Evolutionary conservation across 2,329 filamentous ascomycete species (phyloP).

Genomic region (Daldinia sp.): DNA sequence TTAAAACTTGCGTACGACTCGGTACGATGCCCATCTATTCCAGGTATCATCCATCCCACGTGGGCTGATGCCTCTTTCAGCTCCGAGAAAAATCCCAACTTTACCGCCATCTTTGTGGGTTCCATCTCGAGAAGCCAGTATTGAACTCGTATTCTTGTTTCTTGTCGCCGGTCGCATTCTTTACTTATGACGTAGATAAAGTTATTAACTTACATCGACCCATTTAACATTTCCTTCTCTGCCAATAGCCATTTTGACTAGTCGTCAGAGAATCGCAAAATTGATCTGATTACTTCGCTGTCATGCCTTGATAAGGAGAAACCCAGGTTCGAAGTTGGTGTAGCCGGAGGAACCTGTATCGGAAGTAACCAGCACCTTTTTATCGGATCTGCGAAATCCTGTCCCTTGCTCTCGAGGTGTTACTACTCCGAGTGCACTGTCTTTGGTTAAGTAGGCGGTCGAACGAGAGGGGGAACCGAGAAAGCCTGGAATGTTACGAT

Average conservation of each 20-base stretch:
- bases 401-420: background rate
- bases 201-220: conserved; percentile 61
- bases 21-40: background rate
- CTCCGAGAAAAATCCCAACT: background rate
- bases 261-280: conserved; percentile 22
- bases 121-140: background rate
- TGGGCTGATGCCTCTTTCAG: background rate
- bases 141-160: background rate
- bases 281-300: conserved; percentile 25
- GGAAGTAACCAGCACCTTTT: conserved; percentile 1
- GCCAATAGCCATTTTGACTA: conserved; percentile 58
- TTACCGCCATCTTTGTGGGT: background rate
- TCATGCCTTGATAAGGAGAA: conserved; percentile 36
- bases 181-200: background rate
- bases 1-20: background rate
- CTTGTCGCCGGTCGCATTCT: background rate
- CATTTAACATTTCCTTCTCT: conserved; percentile 64
- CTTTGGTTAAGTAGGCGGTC: background rate
- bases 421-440: background rate
- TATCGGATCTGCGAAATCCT: background rate
- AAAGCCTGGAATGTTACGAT: conserved; percentile 26
- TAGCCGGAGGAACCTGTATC: conserved; percentile 1
- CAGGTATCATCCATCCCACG: background rate
- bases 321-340: background rate
- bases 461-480: conserved; percentile 1